Evolutionary conservation across 2,329 filamentous ascomycete genomes (phyloP).

Genomic region (Madurella fahalii): DNA sequence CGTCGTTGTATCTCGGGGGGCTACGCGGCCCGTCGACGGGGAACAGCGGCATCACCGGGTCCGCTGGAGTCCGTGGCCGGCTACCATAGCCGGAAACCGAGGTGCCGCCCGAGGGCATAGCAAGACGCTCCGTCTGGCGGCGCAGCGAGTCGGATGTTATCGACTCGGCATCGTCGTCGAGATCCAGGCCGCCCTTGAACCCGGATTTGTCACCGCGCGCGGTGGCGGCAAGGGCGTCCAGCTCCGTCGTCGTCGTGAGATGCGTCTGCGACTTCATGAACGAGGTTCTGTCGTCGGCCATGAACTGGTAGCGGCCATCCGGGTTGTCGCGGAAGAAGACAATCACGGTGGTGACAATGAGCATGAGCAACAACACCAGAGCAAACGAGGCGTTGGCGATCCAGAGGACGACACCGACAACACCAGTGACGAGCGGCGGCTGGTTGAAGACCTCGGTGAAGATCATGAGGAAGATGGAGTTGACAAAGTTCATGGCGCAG

Average conservation of each 20-base stretch:
- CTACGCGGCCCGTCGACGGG: constrained; percentile 36
- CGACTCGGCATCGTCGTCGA: constrained; percentile 70
- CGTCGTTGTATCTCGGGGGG: constrained; percentile 26
- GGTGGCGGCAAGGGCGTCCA: constrained; percentile 84
- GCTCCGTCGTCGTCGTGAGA: constrained; percentile 70
- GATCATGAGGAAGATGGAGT: constrained; percentile 81
- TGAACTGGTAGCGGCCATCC: constrained; percentile 90
- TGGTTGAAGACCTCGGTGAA: constrained; percentile 85
- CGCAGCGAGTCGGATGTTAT: constrained; percentile 56
- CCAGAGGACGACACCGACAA: constrained; percentile 87
- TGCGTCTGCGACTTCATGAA: constrained; percentile 96
- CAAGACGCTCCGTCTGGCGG: constrained; percentile 36
- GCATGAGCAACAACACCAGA: constrained; percentile 75
- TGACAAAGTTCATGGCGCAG: constrained; percentile 83
- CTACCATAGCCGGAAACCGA: constrained; percentile 24
- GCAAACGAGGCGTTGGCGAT: constrained; percentile 81
- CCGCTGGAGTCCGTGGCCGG: constrained; percentile 43
- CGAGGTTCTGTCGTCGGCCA: constrained; percentile 91
- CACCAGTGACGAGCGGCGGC: constrained; percentile 76
- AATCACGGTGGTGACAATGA: constrained; percentile 65
- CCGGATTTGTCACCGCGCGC: constrained; percentile 75
- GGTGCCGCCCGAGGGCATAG: constrained; percentile 20
- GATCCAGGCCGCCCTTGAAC: constrained; percentile 54
- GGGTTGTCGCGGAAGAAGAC: constrained; percentile 85
- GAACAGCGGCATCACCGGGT: constrained; percentile 50